Conservation (phyloP, 257 asterid genomes). For the Coffea eugenioides region DNA sequence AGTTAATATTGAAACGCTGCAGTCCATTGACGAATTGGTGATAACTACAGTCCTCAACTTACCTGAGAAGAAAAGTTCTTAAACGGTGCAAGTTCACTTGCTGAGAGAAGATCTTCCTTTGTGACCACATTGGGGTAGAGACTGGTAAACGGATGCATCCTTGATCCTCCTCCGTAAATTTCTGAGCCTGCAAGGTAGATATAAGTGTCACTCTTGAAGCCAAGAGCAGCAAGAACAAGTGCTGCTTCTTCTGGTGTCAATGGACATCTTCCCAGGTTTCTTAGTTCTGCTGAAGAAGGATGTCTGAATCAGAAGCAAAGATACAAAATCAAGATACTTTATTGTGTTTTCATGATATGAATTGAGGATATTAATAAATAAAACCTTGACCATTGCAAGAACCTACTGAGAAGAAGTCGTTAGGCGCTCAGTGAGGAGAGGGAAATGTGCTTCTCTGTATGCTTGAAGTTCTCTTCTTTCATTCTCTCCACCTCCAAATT, state of each 20-base stretch:
- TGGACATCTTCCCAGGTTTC: constrained; percentile 78
- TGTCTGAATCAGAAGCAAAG: constrained; percentile 31
- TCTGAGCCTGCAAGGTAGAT: constrained; percentile 89
- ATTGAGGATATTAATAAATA: neutral
- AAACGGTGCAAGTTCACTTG: constrained; percentile 70
- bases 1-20: neutral
- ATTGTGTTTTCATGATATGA: neutral
- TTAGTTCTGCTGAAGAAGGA: constrained; percentile 48
- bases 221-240: constrained; percentile 77
- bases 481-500: constrained; percentile 81
- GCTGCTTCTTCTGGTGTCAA: constrained; percentile 96
- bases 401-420: constrained; percentile 54
- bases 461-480: constrained; percentile 67
- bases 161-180: constrained; percentile 71
- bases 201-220: constrained; percentile 55
- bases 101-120: constrained; percentile 81
- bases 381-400: neutral
- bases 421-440: constrained; percentile 72
- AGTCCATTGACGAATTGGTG: neutral
- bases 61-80: constrained; percentile 90
- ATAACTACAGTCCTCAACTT: constrained; percentile 1
- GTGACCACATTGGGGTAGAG: constrained; percentile 76
- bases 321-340: neutral
- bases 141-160: constrained; percentile 59
- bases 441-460: constrained; percentile 82